These are phyloP conservation scores for Heritiera fomes DNA, from an alignment of 345 rosid genomes.

Conservation along the genomic window DNA sequence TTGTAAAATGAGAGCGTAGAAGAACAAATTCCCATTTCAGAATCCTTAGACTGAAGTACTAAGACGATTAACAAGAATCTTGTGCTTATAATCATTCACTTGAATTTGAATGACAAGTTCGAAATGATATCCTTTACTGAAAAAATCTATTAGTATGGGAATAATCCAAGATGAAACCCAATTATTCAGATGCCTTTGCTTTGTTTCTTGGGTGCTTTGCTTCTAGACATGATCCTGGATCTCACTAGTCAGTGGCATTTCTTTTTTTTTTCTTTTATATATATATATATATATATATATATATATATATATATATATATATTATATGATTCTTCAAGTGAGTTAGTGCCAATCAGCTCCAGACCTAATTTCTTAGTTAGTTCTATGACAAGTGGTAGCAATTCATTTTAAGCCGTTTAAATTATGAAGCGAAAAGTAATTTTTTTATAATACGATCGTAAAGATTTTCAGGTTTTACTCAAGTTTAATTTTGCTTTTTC, in stretches of 20 bases:
- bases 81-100: neutral
- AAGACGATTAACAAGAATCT: conserved; percentile 1
- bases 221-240: neutral
- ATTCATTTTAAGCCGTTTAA: neutral
- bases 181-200: neutral
- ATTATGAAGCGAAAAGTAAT: no score
- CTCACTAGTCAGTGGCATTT: neutral
- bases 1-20: neutral
- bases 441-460: no score
- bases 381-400: no score
- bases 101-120: neutral
- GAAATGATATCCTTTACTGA: neutral
- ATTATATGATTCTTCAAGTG: neutral
- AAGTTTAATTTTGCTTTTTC: no score
- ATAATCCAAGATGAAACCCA: neutral
- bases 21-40: conserved; percentile 11
- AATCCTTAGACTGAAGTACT: neutral
- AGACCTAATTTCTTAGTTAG: neutral
- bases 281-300: no score
- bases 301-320: no score
- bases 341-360: neutral
- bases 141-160: neutral
- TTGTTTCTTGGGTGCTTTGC: neutral
- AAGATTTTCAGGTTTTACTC: no score
- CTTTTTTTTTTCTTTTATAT: neutral